Evolutionary conservation across 306 rosid genomes (phyloP), one percentile per base, ranked within the genome.

Genomic region (Pterocarpus santalinus): DNA sequence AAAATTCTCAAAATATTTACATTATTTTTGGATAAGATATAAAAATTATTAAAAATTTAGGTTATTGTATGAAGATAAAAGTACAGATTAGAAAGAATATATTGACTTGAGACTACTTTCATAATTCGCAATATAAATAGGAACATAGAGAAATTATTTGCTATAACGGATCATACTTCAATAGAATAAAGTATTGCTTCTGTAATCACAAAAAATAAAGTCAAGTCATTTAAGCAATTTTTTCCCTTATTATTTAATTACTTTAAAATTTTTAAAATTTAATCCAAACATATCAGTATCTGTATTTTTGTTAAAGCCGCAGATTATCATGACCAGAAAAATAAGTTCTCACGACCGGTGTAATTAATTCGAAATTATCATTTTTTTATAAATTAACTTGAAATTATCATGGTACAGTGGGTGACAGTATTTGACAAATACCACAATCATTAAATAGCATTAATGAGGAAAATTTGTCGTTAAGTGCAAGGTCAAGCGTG

Each of bases 401-500:
- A 12, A 35, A 8, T 44, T 28, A 52, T 53, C 15, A 73, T 22
- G 15, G 53, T 8, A 74, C 22, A 13, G 22, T 30, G 3, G n/a
- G 14, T 3, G 46, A 28, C n/a, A 0, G 9, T 32, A 34, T 2
- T 47, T 76, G 62, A 32, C 36, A 14, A 43, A 8, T 38, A 68
- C 28, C 1, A 22, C 35, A 73, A 57, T 17, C 55, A 56, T 72
- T 4, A 53, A 53, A 34, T 57, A 35, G 15, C 9, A 51, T 55
- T 30, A 61, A 33, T 32, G 61, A 62, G 49, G 47, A 60, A 62
- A 34, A 3, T 17, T 3, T 11, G 35, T 41, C 11, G 53, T 7
- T 11, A 66, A 39, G 16, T 32, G 66, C 7, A 32, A 63, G 64
- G 75, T 64, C 49, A 72, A 55, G 75, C n/a, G 35, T 43, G 72